Evolutionary conservation across 1,139 yeast species (phyloP), one percentile per base, ranked within the genome.

Genomic region (Pichia norvegensis): DNA sequence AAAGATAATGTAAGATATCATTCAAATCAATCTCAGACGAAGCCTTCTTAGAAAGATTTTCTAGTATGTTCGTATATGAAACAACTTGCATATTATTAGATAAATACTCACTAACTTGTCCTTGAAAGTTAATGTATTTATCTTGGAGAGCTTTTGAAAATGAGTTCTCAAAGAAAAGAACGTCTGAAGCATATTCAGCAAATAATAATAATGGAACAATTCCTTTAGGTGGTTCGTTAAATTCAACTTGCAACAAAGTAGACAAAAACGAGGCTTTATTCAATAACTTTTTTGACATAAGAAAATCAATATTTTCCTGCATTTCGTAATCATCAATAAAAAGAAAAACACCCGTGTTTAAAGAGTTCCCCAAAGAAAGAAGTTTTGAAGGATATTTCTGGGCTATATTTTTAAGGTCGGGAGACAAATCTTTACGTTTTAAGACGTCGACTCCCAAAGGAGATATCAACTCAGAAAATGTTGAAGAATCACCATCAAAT

Each of bases 181-280:
- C 65, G 52, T 72, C 76, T 17, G 53, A 50, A 0, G 66, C 64
- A 13, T 67, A 48, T 49, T 72, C 75, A 6, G 63, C 55, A 9
- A 65, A 36, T 29, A 69, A 44, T 2, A 67, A 60, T n/a, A 70
- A 44, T 29, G 51, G 58, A 56, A 53, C 22, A 1, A 52, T 21
- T 31, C 36, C 36, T 5, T 25, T n/a, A 11, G 17, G 37, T 11
- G 29, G 6, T 6, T 2, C 16, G 4, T 36, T 11, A 14, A 10
- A 5, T 14, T 14, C 17, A 14, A 16, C 25, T 7, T 9, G 6
- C 5, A 46, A 2, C 1, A 47, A n/a, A 7, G 29, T 17, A 11
- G 36, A 21, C 11, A 41, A 39, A 11, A 47, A 42, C 3, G 22
- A 17, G 2, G 47, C 46, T 22, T 22, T 42, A 11, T 47, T 40